Conservation (phyloP, 345 rosid species). For the Populus simonii region DNA sequence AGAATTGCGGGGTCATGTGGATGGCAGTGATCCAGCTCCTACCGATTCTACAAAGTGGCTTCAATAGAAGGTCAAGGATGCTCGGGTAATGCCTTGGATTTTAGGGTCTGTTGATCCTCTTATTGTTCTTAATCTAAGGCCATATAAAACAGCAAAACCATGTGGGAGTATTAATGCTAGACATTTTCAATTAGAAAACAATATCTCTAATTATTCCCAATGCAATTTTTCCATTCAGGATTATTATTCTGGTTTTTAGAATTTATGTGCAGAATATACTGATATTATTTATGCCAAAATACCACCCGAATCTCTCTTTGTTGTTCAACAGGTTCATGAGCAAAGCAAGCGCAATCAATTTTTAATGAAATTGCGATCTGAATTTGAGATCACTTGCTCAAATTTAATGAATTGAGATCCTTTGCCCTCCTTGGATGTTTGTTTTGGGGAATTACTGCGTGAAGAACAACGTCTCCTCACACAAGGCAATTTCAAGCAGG, state of each 20-base stretch:
- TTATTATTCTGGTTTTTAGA: no score
- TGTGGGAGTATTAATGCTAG: no score
- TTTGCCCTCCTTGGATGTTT: not conserved
- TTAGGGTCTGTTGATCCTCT: no score
- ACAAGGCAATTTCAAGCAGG: not conserved
- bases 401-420: not conserved
- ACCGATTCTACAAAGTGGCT: fast-evolving
- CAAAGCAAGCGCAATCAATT: not conserved
- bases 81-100: no score
- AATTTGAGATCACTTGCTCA: not conserved
- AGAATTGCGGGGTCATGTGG: not conserved
- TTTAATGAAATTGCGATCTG: not conserved
- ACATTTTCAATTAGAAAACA: no score
- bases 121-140: no score
- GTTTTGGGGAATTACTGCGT: not conserved
- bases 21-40: fast-evolving
- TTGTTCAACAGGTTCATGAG: not conserved
- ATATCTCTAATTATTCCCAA: no score
- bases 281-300: no score
- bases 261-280: no score
- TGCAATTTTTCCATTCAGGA: no score
- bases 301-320: fast-evolving
- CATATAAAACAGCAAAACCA: no score
- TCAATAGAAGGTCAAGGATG: no score
- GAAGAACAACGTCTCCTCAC: not conserved